These are phyloP conservation scores for Geosmithia flava DNA, from an alignment of 2,329 filamentous ascomycete species.

Conservation along the genomic window DNA sequence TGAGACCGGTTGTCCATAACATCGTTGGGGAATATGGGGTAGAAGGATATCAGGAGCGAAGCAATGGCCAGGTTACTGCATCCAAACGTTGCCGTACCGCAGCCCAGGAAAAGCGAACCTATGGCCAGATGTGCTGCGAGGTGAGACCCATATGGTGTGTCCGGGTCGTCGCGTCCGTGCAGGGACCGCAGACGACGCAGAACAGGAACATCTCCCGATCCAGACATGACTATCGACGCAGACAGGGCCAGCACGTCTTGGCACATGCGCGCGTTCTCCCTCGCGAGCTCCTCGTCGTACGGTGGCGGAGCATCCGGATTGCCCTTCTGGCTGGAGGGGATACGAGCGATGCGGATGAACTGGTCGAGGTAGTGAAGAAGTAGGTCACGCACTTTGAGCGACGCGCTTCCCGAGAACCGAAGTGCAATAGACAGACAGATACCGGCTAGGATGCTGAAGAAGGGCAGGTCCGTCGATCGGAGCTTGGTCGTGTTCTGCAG, in stretches of 20 bases:
- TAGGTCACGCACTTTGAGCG: slow-evolving; percentile 62
- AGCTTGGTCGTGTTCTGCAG: slow-evolving; percentile 50
- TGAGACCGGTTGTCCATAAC: slow-evolving; percentile 93
- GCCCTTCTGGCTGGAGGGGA: slow-evolving; percentile 24
- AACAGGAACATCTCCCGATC: slow-evolving; percentile 77
- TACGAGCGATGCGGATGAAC: slow-evolving; percentile 64
- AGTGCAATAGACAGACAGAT: slow-evolving; percentile 72
- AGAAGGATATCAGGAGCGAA: slow-evolving; percentile 79
- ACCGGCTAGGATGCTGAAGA: slow-evolving; percentile 85
- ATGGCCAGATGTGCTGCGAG: slow-evolving; percentile 87
- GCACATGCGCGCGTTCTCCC: slow-evolving; percentile 78
- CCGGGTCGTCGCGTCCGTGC: slow-evolving; percentile 73
- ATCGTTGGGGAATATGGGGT: slow-evolving; percentile 78
- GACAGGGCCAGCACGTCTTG: slow-evolving; percentile 79
- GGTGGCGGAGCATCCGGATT: slow-evolving; percentile 22
- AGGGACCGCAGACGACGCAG: slow-evolving; percentile 77
- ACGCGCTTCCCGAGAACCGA: slow-evolving; percentile 62
- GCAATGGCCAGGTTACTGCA: slow-evolving; percentile 81
- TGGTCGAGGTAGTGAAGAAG: slow-evolving; percentile 76
- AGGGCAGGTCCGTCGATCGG: slow-evolving; percentile 73
- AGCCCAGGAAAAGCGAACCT: slow-evolving; percentile 80
- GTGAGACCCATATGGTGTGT: slow-evolving; percentile 87
- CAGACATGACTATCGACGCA: slow-evolving; percentile 84
- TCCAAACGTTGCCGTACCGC: slow-evolving; percentile 83
- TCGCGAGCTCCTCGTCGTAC: slow-evolving; percentile 77